Conservation (phyloP, 768 basidiomycete species). For the Mycena pura region DNA sequence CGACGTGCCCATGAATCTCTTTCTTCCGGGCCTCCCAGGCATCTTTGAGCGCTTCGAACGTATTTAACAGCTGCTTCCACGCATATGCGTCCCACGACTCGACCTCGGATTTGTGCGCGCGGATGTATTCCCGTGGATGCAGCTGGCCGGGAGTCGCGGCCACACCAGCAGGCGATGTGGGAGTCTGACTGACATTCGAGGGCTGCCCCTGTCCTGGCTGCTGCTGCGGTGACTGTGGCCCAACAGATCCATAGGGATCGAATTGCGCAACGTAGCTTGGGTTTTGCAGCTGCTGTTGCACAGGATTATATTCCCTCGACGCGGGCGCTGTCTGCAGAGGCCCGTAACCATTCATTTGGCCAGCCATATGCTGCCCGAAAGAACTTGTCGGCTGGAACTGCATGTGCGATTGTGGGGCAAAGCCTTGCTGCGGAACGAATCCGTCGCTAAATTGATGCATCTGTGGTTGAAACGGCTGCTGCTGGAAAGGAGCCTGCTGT, state of each 20-base stretch:
- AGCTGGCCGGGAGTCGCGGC: constrained; percentile 44
- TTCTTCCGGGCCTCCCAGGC: constrained; percentile 69
- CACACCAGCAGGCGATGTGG: constrained; percentile 5
- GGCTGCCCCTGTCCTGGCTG: constrained; percentile 29
- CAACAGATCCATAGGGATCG: constrained; percentile 57
- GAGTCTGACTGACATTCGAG: constrained; percentile 23
- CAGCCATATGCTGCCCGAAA: constrained; percentile 61
- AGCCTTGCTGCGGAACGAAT: constrained; percentile 23
- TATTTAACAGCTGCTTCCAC: constrained; percentile 72
- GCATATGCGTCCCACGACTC: constrained; percentile 74
- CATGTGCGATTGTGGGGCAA: constrained; percentile 18
- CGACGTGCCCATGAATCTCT: constrained; percentile 56
- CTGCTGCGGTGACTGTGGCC: constrained; percentile 29
- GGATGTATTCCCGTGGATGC: constrained; percentile 76
- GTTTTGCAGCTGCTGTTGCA: constrained; percentile 54
- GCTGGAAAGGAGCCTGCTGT: constrained; percentile 45
- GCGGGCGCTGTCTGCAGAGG: constrained; percentile 32
- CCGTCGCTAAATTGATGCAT: constrained; percentile 13
- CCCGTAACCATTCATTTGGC: constrained; percentile 32
- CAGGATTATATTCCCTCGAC: constrained; percentile 47
- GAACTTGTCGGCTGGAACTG: constrained; percentile 59
- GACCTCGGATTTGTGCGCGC: constrained; percentile 67
- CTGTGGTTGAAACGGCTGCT: constrained; percentile 35
- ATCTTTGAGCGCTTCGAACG: constrained; percentile 69
- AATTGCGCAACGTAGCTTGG: constrained; percentile 57